phyloP scores from a whole-genome alignment of 1,284 basidiomycete species.

The Ceratobasidium sp. region DNA sequence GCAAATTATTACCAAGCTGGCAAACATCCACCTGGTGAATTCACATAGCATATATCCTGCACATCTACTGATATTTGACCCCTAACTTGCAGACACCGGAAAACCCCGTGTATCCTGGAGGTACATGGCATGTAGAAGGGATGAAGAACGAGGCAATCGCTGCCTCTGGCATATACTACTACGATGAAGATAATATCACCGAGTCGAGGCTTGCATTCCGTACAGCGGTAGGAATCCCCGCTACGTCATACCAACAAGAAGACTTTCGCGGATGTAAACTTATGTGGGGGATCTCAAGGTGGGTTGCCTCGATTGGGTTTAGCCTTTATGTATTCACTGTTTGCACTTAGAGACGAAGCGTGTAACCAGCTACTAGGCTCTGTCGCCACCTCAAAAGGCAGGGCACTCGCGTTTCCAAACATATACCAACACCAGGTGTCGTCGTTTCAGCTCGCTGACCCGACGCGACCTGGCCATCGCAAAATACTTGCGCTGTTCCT shows the following conservation, averaged over 20 bases:
- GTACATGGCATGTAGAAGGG: conserved; percentile 56
- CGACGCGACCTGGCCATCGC: conserved; percentile 51
- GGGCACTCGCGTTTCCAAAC: conserved; percentile 64
- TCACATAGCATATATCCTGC: neutral
- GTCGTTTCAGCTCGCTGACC: conserved; percentile 52
- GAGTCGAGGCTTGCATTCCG: conserved; percentile 36
- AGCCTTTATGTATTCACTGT: too few species aligned
- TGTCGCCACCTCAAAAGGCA: conserved; percentile 50
- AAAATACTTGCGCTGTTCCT: conserved; percentile 55
- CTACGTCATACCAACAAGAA: neutral
- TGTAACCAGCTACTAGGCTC: conserved; percentile 47
- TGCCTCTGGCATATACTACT: conserved; percentile 58
- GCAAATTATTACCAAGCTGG: conserved; percentile 65
- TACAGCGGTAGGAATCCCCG: neutral
- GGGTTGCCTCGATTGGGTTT: neutral
- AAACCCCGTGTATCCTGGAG: conserved; percentile 52
- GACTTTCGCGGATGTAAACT: conserved; percentile 2
- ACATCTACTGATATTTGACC: neutral
- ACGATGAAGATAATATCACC: conserved; percentile 45
- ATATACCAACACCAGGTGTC: conserved; percentile 59
- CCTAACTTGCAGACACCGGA: conserved; percentile 56
- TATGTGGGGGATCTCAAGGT: conserved; percentile 20
- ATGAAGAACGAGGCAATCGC: conserved; percentile 62
- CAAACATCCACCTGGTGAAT: conserved; percentile 60
- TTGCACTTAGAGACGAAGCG: neutral